Base-by-base conservation (phyloP, 1,284 basidiomycete genomes). In the Apiotrichum veenhuisii region DNA sequence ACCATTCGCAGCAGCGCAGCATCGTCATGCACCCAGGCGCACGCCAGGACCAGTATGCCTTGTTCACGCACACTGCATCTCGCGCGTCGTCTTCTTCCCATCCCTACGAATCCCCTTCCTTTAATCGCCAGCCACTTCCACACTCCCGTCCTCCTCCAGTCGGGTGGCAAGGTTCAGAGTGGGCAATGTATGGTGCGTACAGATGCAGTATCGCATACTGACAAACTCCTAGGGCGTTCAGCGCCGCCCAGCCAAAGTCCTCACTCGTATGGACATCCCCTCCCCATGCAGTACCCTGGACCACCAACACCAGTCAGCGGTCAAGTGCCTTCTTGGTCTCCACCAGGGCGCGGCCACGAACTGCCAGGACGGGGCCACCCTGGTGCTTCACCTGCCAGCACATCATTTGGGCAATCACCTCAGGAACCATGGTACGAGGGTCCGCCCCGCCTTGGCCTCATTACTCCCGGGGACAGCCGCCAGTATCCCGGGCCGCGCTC, bases 1-100 rank as follows among this genome's bases (percentile, higher is more conserved):
- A 91, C 67, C 86, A 85, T 34, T 84, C 82, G 60, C 83, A 85
- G 40, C 88, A 92, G 67, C 86, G 87, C 78, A 92, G 92, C 71
- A 84, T 93, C 23, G 89, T 93, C 48, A 79, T 91, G 30, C 88
- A 91, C 71, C 89, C 89, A 0, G 87, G 60, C 1, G 64, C 69
- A 2, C 52, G 62, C 9, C 58, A 59, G 22, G 62, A 63, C 44
- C 62, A 57, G 30, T 59, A 55, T 27, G 51, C 61, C 2, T 40
- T 59, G 23, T 62, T 58, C 33, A 59, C 56, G 5, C 60, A 62
- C 22, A 48, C 57, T 12, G 45, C 54, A 4, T 56, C 57, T 7
- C 49, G 54, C 1, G 18, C 50, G 3, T 36, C 57, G 0, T 49
- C 57, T 4, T 48, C 51, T 1, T 41, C 52, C 36, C 47, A 50